phyloP scores from a whole-genome alignment of 306 rosid species.

The Vachellia pachyceras region DNA sequence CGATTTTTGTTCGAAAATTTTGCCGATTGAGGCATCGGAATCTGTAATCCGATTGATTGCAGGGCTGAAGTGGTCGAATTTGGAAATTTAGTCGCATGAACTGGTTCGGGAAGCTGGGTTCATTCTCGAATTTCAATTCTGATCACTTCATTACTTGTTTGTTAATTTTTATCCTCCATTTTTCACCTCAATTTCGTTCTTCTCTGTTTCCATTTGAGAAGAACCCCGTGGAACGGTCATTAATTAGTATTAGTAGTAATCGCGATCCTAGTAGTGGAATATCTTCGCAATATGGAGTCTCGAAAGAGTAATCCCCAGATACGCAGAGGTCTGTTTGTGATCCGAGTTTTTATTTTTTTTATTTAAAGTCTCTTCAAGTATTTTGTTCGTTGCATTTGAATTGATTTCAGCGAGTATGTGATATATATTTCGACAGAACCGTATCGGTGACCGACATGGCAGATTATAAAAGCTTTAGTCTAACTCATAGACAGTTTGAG shows the following conservation, averaged over 20 bases:
- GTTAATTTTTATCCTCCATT: conserved; percentile 82
- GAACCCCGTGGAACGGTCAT: conserved; percentile 53
- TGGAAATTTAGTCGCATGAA: conserved; percentile 76
- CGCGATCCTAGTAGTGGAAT: conserved; percentile 28
- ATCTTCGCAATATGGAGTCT: conserved; percentile 67
- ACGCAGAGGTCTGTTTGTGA: conserved; percentile 70
- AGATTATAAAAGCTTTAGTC: background rate
- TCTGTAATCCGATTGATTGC: conserved; percentile 35
- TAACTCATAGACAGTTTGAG: background rate
- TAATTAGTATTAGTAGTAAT: conserved; percentile 29
- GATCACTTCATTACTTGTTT: conserved; percentile 78
- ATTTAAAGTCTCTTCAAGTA: background rate
- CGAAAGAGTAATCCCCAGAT: conserved; percentile 70
- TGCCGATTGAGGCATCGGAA: conserved; percentile 4
- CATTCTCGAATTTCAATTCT: conserved; percentile 70
- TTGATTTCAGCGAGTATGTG: conserved; percentile 7
- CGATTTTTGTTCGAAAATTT: background rate
- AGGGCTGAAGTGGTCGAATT: conserved; percentile 13
- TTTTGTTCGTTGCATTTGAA: background rate
- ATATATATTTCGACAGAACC: background rate
- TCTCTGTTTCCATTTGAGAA: conserved; percentile 50
- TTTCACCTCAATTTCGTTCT: conserved; percentile 67
- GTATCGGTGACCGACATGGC: background rate
- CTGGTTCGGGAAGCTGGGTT: conserved; percentile 92
- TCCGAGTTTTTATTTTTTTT: background rate